phyloP scores from a whole-genome alignment of 23 red algal genomes.

The Gracilaria caudata region DNA sequence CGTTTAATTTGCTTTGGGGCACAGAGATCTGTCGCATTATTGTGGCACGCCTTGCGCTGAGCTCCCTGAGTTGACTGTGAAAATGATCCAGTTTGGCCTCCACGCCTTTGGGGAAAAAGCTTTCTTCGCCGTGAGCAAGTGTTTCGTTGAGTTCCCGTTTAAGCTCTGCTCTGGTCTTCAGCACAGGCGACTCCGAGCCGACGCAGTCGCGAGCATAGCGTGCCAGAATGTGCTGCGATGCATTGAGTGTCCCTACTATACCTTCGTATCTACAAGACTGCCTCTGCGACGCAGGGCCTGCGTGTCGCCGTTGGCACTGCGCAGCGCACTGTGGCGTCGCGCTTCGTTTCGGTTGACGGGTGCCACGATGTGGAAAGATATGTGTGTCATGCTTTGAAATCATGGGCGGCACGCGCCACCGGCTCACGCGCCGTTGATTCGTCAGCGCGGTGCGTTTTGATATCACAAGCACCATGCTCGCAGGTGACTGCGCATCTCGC shows the following conservation, averaged over 20 bases:
- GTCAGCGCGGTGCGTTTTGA: slow-evolving; percentile 10
- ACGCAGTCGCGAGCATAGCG: background rate
- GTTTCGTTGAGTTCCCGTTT: slow-evolving; percentile 5
- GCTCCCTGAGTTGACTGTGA: background rate
- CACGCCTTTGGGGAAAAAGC: background rate
- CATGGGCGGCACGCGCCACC: background rate
- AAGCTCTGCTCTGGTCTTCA: slow-evolving; percentile 7
- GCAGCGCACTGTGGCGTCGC: background rate
- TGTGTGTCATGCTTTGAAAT: slow-evolving; percentile 9
- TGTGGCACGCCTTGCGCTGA: background rate
- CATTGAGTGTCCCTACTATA: background rate
- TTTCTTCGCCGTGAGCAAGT: slow-evolving; percentile 1
- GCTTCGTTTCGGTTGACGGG: background rate
- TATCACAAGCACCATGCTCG: background rate
- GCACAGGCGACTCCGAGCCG: background rate
- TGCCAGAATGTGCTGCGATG: background rate
- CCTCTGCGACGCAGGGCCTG: no score
- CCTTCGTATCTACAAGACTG: no score
- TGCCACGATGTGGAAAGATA: background rate
- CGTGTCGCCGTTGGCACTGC: background rate
- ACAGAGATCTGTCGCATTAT: slow-evolving; percentile 15
- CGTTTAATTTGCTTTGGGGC: slow-evolving; percentile 6
- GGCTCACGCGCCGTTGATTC: background rate
- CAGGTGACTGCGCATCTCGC: slow-evolving; percentile 11
- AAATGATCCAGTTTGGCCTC: background rate